Evolutionary conservation across 164 flowering plant genomes (phyloP).

Genomic region (Piper betle): DNA sequence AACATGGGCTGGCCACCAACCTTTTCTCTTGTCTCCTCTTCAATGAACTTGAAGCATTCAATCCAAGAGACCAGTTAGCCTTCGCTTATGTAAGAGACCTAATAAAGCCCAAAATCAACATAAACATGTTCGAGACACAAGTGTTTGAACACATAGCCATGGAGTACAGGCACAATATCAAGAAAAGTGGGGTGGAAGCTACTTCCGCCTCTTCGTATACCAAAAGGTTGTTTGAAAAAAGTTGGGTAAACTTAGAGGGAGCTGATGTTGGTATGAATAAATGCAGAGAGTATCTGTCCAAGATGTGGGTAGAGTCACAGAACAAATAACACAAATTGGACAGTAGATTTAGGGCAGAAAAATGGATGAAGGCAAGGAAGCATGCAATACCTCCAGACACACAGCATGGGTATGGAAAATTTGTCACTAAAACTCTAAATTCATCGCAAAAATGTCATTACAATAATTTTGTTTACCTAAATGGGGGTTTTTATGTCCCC

Average conservation of each 20-base stretch:
- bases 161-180: conserved; percentile 78
- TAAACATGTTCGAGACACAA: conserved; percentile 84
- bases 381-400: conserved; percentile 71
- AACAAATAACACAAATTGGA: conserved; percentile 11
- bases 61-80: conserved; percentile 86
- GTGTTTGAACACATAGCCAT: conserved; percentile 69
- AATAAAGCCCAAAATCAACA: conserved; percentile 53
- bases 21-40: conserved; percentile 81
- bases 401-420: conserved; percentile 68
- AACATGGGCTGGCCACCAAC: conserved; percentile 48
- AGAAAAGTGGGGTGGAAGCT: conserved; percentile 7
- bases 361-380: neutral
- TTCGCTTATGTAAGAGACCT: conserved; percentile 81
- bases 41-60: conserved; percentile 84
- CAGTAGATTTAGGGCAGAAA: neutral
- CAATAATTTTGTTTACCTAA: neutral
- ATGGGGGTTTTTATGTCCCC: neutral
- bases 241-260: conserved; percentile 14
- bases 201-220: neutral
- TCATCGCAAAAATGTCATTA: neutral
- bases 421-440: conserved; percentile 22
- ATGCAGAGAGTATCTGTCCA: conserved; percentile 34
- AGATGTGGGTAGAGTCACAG: conserved; percentile 60
- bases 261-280: conserved; percentile 19
- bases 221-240: conserved; percentile 4